Conservation (phyloP, 192 early-diverging fungal genomes). For the Backusella tarrabulga region DNA sequence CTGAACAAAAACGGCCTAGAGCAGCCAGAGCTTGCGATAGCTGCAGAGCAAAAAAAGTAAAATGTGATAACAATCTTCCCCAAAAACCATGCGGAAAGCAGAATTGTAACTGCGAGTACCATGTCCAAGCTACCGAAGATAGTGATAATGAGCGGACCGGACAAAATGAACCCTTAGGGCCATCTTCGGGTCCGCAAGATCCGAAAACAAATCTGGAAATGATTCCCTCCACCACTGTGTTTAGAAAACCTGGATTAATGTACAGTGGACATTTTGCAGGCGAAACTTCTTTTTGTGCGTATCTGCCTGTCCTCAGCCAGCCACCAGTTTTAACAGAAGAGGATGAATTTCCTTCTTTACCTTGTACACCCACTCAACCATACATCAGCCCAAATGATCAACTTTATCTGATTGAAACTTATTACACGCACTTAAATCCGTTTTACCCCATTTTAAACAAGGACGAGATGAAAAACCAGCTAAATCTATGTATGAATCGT, state of each 20-base stretch:
- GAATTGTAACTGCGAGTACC: not conserved
- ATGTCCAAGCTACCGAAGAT: not conserved
- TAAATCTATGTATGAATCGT: not conserved
- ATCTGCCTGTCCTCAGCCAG: not conserved
- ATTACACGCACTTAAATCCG: conserved; percentile 33
- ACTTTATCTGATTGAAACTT: conserved; percentile 32
- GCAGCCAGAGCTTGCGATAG: not conserved
- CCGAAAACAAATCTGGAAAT: not conserved
- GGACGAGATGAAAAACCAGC: conserved; percentile 17
- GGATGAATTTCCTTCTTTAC: not conserved
- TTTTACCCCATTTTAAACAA: conserved; percentile 36
- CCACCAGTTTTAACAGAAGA: not conserved
- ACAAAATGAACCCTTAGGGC: not conserved
- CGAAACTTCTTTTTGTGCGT: conserved; percentile 16
- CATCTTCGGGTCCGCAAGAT: not conserved
- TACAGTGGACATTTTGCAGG: conserved; percentile 18
- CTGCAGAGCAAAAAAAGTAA: not conserved
- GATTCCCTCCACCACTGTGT: not conserved
- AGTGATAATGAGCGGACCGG: not conserved
- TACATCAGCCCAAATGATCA: conserved; percentile 15
- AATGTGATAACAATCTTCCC: not conserved
- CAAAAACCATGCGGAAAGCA: not conserved
- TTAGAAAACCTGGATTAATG: conserved; percentile 9
- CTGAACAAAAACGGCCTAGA: not conserved
- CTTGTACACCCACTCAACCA: conserved; percentile 3